A percentile compares a stretch with the other conserved stretches of the same genome.
phyloP scores from a whole-genome alignment of 495 filamentous ascomycete genomes.

The Hypoxylon fuscum region DNA sequence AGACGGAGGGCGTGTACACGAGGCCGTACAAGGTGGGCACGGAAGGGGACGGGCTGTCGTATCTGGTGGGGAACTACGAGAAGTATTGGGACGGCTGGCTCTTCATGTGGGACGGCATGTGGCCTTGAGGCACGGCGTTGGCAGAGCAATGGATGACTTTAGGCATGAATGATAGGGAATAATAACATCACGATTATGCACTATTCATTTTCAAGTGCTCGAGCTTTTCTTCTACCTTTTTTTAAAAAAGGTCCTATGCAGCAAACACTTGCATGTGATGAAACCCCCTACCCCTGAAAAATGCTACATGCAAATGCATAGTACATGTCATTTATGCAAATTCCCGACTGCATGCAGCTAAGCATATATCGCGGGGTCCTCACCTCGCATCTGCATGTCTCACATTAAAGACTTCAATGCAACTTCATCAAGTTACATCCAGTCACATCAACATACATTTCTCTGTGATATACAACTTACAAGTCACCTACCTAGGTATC shows the following conservation, averaged over 20 bases:
- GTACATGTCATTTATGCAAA: not conserved
- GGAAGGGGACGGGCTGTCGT: conserved; percentile 53
- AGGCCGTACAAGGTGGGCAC: conserved; percentile 55
- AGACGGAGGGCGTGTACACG: conserved; percentile 50
- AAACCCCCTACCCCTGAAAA: not conserved
- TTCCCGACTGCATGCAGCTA: conserved; percentile 2
- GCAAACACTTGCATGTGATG: not conserved
- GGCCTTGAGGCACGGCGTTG: conserved; percentile 45
- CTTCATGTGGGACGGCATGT: conserved; percentile 58
- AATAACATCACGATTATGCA: not conserved
- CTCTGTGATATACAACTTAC: not conserved
- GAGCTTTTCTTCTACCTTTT: no score
- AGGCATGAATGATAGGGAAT: conserved; percentile 1
- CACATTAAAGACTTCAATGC: conserved; percentile 42
- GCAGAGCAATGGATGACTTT: not conserved
- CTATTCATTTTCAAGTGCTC: not conserved
- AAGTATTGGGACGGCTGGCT: conserved; percentile 58
- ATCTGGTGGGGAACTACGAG: conserved; percentile 53
- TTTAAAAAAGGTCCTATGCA: no score
- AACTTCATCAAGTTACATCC: not conserved
- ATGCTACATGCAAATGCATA: not conserved
- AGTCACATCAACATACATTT: not conserved
- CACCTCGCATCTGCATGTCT: conserved; percentile 16
- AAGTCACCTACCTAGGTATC: no score
- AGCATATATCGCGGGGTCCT: conserved; percentile 1